Evolutionary conservation across 352 stramenopile species (phyloP), one percentile per base, ranked within the genome.

Genomic region (Peronospora belbahrii): DNA sequence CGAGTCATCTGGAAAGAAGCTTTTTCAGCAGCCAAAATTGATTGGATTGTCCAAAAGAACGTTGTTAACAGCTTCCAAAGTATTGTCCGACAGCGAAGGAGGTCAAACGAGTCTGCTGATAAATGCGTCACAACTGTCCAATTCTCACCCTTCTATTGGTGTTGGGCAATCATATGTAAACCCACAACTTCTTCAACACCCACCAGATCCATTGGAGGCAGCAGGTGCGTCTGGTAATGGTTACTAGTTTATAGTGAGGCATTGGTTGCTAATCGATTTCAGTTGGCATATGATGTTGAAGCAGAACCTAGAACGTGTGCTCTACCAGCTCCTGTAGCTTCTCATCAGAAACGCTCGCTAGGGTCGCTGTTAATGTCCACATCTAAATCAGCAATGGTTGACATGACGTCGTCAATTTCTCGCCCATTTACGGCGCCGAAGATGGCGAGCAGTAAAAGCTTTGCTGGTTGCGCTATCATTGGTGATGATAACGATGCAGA

Each of bases 121-220:
- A 18, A 51, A 20, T 34, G 19, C 39, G n/a, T 40, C 48, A 32
- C 43, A 52, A 6, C 17, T 52, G 33, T 51, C 34, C 9, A 48
- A 7, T 27, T 65, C 46, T 27, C 59, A 62, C 43, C 62, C 59
- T 7, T 70, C 64, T 14, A 92, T 92, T 40, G 81, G 77, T 10
- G 81, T 87, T 53, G 81, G 81, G 0, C 81, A 93, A 47, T 87
- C 78, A 0, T 93, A 89, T 40, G 73, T 93, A 14, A 77, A 90
- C 30, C 79, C 79, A 14, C 54, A 73, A 9, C 56, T 90, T 13
- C 69, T 90, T 48, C 68, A 54, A 1, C 61, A 64, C 8, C 20
- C 43, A 28, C 28, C 44, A 22, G 31, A 24, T 4, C 42, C 25
- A 15, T 11, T 38, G 7, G 37, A 63, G 8, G 28, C 35, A 15